phyloP scores from a whole-genome alignment of 2,329 filamentous ascomycete genomes.

The Sporothrix humicola region DNA sequence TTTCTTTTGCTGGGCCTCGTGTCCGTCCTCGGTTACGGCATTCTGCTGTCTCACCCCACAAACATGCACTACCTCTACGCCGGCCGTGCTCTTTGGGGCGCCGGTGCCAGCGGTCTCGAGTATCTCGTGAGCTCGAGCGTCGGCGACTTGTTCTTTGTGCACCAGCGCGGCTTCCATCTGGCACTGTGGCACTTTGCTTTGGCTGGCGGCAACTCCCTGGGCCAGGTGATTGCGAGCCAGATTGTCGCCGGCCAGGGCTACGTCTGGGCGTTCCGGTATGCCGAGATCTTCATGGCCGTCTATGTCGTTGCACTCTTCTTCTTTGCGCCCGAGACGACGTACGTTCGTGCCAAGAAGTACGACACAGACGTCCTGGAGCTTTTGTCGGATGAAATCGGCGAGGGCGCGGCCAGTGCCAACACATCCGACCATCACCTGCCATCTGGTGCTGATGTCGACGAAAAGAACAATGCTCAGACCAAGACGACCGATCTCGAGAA shows the following conservation, averaged over 20 bases:
- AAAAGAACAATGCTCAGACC: conserved; percentile 41
- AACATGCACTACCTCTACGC: conserved; percentile 39
- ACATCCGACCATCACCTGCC: neutral
- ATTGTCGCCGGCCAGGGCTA: conserved; percentile 21
- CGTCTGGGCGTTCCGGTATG: conserved; percentile 20
- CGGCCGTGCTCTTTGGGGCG: conserved; percentile 40
- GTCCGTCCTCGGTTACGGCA: conserved; percentile 42
- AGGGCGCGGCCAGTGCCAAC: conserved; percentile 13
- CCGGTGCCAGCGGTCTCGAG: conserved; percentile 45
- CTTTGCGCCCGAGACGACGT: conserved; percentile 52
- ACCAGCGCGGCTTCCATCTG: conserved; percentile 52
- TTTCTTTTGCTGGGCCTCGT: conserved; percentile 43
- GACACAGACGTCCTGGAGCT: conserved; percentile 26
- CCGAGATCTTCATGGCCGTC: conserved; percentile 35
- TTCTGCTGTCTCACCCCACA: conserved; percentile 10
- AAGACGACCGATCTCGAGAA: neutral
- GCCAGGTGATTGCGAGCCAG: conserved; percentile 29
- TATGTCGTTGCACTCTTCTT: conserved; percentile 48
- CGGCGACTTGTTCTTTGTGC: conserved; percentile 61
- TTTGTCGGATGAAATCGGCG: conserved; percentile 38
- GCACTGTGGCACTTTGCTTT: conserved; percentile 41
- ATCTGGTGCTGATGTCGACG: neutral
- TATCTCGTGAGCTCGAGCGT: conserved; percentile 54
- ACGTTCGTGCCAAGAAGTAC: conserved; percentile 37
- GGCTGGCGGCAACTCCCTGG: conserved; percentile 27